Evolutionary conservation across 2,329 filamentous ascomycete genomes (phyloP).

Genomic region (Clarireedia homoeocarpa): DNA sequence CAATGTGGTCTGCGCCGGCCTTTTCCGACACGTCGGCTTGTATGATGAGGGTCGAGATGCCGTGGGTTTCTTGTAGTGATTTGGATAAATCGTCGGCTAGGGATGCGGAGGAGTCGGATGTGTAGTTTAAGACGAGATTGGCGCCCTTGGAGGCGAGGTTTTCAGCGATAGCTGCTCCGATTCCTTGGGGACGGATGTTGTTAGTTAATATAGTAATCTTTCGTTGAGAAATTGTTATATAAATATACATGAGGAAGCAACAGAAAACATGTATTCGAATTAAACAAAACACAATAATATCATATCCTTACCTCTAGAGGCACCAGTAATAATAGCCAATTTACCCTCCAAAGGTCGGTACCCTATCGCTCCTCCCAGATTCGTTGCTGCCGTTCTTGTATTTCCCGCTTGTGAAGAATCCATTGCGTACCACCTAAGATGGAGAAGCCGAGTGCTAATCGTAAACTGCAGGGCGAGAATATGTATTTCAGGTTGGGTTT

Average conservation of each 20-base stretch:
- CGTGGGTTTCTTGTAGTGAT: constrained; percentile 48
- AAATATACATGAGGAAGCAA: too few species aligned
- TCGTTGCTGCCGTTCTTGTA: constrained; percentile 14
- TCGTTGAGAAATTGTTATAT: too few species aligned
- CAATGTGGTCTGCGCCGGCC: constrained; percentile 50
- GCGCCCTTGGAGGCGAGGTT: constrained; percentile 65
- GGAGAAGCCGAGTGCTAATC: background rate
- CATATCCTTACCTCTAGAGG: constrained; percentile 56
- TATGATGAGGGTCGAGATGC: constrained; percentile 51
- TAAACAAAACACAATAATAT: background rate
- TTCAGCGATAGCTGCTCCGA: constrained; percentile 55
- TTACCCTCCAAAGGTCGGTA: constrained; percentile 55
- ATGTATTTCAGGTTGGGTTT: too few species aligned
- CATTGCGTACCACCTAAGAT: background rate
- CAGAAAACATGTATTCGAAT: too few species aligned
- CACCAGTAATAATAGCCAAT: constrained; percentile 71
- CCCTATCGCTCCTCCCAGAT: constrained; percentile 13
- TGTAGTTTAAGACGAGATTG: constrained; percentile 58
- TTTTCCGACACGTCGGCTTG: constrained; percentile 65
- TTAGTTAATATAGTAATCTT: background rate
- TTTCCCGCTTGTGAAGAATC: constrained; percentile 1
- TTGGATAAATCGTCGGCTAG: constrained; percentile 46
- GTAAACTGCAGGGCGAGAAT: background rate
- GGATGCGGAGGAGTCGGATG: constrained; percentile 49
- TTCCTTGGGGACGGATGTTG: constrained; percentile 44